phyloP scores from a whole-genome alignment of 2,329 filamentous ascomycete genomes.

The Xylariales sp. region DNA sequence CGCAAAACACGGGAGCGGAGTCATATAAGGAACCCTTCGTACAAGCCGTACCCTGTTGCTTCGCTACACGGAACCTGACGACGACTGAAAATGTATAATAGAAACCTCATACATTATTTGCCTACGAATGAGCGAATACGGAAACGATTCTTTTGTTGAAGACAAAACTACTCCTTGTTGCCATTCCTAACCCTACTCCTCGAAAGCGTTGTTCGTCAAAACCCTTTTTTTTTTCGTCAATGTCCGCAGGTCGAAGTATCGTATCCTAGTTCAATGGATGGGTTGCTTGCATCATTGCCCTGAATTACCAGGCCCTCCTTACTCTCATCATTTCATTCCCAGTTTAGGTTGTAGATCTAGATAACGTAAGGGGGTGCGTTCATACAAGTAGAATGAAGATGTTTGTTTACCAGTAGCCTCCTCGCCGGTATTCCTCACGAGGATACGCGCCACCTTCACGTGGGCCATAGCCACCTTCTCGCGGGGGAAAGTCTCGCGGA shows the following conservation, averaged over 20 bases:
- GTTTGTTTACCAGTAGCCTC: slow-evolving; percentile 53
- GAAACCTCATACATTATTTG: slow-evolving; percentile 22
- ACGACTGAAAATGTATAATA: background rate
- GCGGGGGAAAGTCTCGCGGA: slow-evolving; percentile 61
- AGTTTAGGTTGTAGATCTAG: slow-evolving; percentile 45
- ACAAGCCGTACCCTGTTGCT: slow-evolving; percentile 2
- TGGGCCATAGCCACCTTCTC: slow-evolving; percentile 62
- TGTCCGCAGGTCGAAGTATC: slow-evolving; percentile 29
- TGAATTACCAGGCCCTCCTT: slow-evolving; percentile 26
- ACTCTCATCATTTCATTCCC: slow-evolving; percentile 32
- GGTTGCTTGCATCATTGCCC: slow-evolving; percentile 18
- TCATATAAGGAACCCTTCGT: background rate
- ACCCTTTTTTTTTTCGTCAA: slow-evolving; percentile 27
- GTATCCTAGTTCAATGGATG: slow-evolving; percentile 26
- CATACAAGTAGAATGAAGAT: slow-evolving; percentile 43
- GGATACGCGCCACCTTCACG: slow-evolving; percentile 50
- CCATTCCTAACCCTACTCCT: slow-evolving; percentile 36
- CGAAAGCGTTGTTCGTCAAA: slow-evolving; percentile 35
- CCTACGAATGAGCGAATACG: slow-evolving; percentile 22
- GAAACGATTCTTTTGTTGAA: slow-evolving; percentile 22
- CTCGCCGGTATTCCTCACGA: slow-evolving; percentile 51
- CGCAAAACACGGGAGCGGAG: background rate
- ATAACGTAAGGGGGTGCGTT: slow-evolving; percentile 50
- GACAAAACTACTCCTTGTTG: slow-evolving; percentile 37
- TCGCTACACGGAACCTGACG: background rate